These are phyloP conservation scores for Mycena galopus DNA, from an alignment of 768 basidiomycete genomes.

Conservation along the genomic window DNA sequence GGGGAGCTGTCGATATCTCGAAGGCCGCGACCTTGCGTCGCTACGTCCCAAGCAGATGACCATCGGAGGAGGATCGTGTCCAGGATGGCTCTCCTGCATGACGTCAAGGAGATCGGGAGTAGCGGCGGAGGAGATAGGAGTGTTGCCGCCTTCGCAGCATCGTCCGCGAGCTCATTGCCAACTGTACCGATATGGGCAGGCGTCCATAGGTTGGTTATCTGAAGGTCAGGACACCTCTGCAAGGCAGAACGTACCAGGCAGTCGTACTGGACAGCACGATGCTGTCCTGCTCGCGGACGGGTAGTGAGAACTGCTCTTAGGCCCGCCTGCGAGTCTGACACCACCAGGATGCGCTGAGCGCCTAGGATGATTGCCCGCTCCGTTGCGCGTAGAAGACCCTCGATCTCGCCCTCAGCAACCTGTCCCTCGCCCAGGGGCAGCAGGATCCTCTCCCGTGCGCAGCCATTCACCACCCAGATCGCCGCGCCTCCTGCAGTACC, in stretches of 20 bases:
- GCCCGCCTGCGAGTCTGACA: neutral
- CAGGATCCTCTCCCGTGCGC: neutral
- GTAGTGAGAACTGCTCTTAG: neutral
- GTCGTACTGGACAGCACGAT: neutral
- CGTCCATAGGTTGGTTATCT: neutral
- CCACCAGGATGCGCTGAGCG: neutral
- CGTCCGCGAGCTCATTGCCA: neutral
- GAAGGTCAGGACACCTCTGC: neutral
- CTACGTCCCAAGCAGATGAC: no score
- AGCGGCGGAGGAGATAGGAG: neutral
- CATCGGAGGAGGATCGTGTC: no score
- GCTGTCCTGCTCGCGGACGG: neutral
- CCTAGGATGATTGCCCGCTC: neutral
- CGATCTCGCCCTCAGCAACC: neutral
- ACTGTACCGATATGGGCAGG: neutral
- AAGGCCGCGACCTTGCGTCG: no score
- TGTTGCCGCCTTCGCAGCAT: neutral
- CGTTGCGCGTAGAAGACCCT: neutral
- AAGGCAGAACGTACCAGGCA: neutral
- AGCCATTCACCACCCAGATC: neutral
- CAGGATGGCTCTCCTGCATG: neutral
- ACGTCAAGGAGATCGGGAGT: neutral
- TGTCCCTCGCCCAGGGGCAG: neutral
- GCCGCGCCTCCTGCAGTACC: neutral
- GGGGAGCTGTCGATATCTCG: no score